Evolutionary conservation across 2,329 filamentous ascomycete genomes (phyloP).

Genomic region (Scytalidium lignicola): DNA sequence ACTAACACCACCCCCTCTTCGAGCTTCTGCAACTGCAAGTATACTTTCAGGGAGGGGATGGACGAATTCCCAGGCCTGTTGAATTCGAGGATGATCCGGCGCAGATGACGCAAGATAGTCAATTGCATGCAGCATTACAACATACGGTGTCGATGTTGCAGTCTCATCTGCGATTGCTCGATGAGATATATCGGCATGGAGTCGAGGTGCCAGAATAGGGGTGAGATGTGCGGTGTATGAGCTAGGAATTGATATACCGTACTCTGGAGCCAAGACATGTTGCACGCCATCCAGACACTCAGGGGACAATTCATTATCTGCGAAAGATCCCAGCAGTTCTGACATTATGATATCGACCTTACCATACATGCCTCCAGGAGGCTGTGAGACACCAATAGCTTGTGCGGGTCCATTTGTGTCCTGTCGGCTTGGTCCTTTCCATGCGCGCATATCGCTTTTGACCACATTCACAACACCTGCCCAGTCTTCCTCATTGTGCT

Average conservation of each 20-base stretch:
- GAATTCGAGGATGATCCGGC: conserved; percentile 57
- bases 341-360: conserved; percentile 91
- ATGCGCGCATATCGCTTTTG: conserved; percentile 95
- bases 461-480: conserved; percentile 74
- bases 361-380: too few species aligned
- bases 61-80: conserved; percentile 74
- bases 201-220: conserved; percentile 82
- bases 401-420: conserved; percentile 22
- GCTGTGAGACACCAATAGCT: too few species aligned
- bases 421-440: conserved; percentile 70
- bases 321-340: conserved; percentile 91
- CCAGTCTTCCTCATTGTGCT: conserved; percentile 83
- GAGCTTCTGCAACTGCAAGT: conserved; percentile 48
- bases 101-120: conserved; percentile 72
- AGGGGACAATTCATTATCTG: conserved; percentile 92
- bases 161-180: conserved; percentile 57
- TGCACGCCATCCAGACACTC: conserved; percentile 97
- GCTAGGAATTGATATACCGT: conserved; percentile 89
- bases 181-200: conserved; percentile 73
- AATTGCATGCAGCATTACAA: conserved; percentile 85
- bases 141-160: conserved; percentile 88
- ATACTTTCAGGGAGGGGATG: conserved; percentile 64
- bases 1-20: conserved; percentile 59
- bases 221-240: conserved; percentile 92
- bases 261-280: conserved; percentile 68